Percentiles rank a stretch among this genome's conserved stretches.
Conservation (phyloP, 371 early-diverging fungal genomes). For the Gilbertella persicaria region DNA sequence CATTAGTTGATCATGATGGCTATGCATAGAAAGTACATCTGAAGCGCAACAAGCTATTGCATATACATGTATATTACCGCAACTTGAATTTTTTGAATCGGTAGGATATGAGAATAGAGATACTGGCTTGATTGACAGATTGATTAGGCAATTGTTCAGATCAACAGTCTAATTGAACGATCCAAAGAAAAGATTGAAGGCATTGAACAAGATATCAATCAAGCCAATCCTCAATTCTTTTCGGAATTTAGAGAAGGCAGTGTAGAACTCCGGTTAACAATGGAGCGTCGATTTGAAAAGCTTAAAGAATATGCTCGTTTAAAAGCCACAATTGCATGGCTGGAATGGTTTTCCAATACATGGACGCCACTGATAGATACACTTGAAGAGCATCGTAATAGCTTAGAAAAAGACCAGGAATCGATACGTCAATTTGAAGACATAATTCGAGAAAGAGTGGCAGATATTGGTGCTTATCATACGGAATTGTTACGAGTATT, state of each 20-base stretch:
- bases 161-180: neutral
- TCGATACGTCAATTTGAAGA: neutral
- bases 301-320: slow-evolving; percentile 4
- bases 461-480: neutral
- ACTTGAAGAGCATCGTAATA: neutral
- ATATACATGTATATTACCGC: slow-evolving; percentile 4
- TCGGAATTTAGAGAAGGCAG: slow-evolving; percentile 5
- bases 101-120: too few species aligned
- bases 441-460: neutral
- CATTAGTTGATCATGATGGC: neutral
- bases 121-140: too few species aligned
- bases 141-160: neutral
- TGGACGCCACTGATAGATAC: neutral
- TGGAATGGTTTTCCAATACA: neutral
- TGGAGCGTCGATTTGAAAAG: neutral
- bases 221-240: slow-evolving; percentile 10
- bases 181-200: slow-evolving; percentile 1
- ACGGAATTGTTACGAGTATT: neutral
- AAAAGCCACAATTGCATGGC: slow-evolving; percentile 1
- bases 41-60: slow-evolving; percentile 2
- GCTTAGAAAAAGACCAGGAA: neutral
- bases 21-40: neutral
- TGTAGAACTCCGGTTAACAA: neutral
- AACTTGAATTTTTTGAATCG: slow-evolving; percentile 5
- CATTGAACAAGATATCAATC: slow-evolving; percentile 4